Percentiles rank a stretch among this genome's conserved stretches.
Conservation (phyloP, 306 rosid species). For the Prunus padus region DNA sequence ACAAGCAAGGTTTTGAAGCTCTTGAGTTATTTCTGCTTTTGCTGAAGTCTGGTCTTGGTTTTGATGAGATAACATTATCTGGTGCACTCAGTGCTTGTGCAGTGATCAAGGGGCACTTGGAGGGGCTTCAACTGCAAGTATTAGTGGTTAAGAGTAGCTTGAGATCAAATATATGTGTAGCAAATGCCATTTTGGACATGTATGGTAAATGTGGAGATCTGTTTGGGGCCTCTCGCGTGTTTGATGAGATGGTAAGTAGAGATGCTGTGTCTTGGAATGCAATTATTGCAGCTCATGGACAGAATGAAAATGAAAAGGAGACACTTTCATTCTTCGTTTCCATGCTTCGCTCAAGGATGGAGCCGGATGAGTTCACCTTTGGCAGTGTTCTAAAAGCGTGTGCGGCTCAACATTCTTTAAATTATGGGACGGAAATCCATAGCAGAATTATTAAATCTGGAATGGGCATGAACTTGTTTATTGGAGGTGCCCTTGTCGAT, state of each 20-base stretch:
- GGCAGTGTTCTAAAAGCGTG: conserved; percentile 3
- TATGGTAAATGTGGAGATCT: conserved; percentile 70
- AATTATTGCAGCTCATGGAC: conserved; percentile 68
- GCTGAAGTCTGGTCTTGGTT: conserved; percentile 46
- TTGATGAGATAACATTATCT: conserved; percentile 28
- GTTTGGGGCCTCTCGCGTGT: neutral
- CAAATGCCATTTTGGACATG: conserved; percentile 77
- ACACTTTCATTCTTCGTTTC: conserved; percentile 61
- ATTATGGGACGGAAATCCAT: neutral
- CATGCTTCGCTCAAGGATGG: conserved; percentile 34
- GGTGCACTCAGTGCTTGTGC: neutral
- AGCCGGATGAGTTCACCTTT: neutral
- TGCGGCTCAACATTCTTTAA: neutral
- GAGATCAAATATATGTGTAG: conserved; percentile 59
- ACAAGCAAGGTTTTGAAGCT: conserved; percentile 56
- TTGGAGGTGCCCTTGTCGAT: conserved; percentile 6
- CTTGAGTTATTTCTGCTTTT: conserved; percentile 48
- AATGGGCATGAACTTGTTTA: neutral
- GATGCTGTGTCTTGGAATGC: conserved; percentile 72
- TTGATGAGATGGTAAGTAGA: conserved; percentile 1
- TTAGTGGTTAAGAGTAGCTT: neutral
- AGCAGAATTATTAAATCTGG: neutral
- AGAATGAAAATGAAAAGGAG: conserved; percentile 46
- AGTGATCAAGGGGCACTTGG: neutral
- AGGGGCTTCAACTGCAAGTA: neutral